Evolutionary conservation across 129 eudicot species (phyloP), one percentile per base, ranked within the genome.

Genomic region (Logfia minima): DNA sequence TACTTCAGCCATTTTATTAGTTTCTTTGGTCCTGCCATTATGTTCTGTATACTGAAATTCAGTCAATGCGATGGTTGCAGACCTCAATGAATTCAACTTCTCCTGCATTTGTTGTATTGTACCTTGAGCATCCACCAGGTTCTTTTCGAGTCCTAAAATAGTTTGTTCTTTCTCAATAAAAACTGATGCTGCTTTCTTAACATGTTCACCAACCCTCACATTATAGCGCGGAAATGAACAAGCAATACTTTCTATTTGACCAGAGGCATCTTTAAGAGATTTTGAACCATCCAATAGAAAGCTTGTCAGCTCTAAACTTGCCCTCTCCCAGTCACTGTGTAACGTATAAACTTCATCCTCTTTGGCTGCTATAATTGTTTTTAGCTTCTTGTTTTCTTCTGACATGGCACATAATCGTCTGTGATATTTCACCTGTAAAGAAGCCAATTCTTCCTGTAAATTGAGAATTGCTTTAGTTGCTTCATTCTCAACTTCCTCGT

Each of bases 271-370:
- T 82, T 79, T 80, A 18, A 91, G 92, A 75, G 92, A 89, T 82
- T 83, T 89, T 65, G 90, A 87, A 69, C 97, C 95, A 80, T 92
- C 92, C 75, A 87, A 67, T 58, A 92, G 86, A 81, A 92, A 87
- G 70, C 83, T 82, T 75, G 95, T 92, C 70, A 92, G 83, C 83
- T 92, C 97, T 74, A 85, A 84, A 69, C 89, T 89, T 76, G 92
- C 97, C 66, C 80, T 89, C 83, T 87, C 90, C 97, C 97, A 92
- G 39, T 87, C 90, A 37, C 77, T 78, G 59, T 82, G 85, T 75
- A 83, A 55, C 13, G 23, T 67, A 66, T 75, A 84, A 64, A 88
- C 80, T 75, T 87, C 94, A 71, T 87, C 86, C 62, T 92, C 95
- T 84, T 89, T 92, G 58, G 80, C 84, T 73, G 85, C 83, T 62